A percentile compares a stretch with the other conserved stretches of the same genome.
Conservation (phyloP, 1,284 basidiomycete species). For the Papiliotrema fonsecae region DNA sequence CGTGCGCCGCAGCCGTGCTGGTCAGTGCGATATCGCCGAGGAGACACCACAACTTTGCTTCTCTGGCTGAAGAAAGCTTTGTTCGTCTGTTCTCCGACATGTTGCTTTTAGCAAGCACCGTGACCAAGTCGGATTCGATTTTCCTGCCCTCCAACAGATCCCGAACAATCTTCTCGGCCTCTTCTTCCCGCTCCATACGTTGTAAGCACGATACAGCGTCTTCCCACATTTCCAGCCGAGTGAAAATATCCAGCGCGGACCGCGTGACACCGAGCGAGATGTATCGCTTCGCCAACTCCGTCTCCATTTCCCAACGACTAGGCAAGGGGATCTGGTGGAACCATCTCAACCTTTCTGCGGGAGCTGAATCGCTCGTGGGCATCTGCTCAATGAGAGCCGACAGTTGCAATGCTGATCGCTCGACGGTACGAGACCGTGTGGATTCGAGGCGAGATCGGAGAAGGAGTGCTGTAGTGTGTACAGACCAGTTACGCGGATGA, state of each 20-base stretch:
- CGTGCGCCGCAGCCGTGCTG: slow-evolving; percentile 25
- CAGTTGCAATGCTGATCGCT: slow-evolving; percentile 80
- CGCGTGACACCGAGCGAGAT: slow-evolving; percentile 75
- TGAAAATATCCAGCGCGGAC: slow-evolving; percentile 85
- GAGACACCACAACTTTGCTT: slow-evolving; percentile 93
- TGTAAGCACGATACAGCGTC: slow-evolving; percentile 83
- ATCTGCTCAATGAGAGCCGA: slow-evolving; percentile 92
- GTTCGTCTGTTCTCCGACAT: slow-evolving; percentile 50
- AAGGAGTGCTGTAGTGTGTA: slow-evolving; percentile 89
- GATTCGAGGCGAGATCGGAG: slow-evolving; percentile 84
- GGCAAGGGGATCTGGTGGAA: slow-evolving; percentile 75
- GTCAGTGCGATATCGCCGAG: slow-evolving; percentile 83
- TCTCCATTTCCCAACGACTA: slow-evolving; percentile 84
- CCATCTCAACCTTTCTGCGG: slow-evolving; percentile 67
- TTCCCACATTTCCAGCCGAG: slow-evolving; percentile 94
- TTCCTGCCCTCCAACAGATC: slow-evolving; percentile 78
- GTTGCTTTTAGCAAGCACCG: slow-evolving; percentile 58
- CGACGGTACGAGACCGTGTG: slow-evolving; percentile 78
- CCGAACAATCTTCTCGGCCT: slow-evolving; percentile 69
- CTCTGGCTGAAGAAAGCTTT: slow-evolving; percentile 63
- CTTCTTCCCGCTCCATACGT: slow-evolving; percentile 69
- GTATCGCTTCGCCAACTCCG: slow-evolving; percentile 77
- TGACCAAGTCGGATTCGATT: slow-evolving; percentile 69
- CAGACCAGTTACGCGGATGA: slow-evolving; percentile 85
- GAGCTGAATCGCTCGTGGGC: slow-evolving; percentile 65